These are phyloP conservation scores for Tetrapisispora nanseiensis DNA, from an alignment of 805 yeast genomes.

Conservation along the genomic window DNA sequence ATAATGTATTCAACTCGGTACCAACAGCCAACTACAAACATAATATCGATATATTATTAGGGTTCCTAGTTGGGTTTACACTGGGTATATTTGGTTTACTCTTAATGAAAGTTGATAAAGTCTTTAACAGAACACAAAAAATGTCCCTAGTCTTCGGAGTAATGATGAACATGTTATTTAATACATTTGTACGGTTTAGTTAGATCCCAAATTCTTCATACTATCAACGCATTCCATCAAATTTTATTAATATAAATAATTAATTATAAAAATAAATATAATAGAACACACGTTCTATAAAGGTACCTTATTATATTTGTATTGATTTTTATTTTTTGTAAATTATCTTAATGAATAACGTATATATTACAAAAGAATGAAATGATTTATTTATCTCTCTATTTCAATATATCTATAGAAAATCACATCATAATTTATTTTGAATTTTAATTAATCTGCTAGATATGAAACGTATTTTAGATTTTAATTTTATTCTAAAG, in stretches of 20 bases:
- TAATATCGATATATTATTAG: conserved; percentile 60
- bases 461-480: not conserved
- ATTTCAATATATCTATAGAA: not conserved
- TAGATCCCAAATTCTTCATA: too few species aligned
- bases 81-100: conserved; percentile 66
- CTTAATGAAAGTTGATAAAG: conserved; percentile 46
- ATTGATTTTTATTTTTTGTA: not conserved
- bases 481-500: not conserved
- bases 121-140: conserved; percentile 52
- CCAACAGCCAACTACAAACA: conserved; percentile 34
- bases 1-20: conserved; percentile 34
- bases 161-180: conserved; percentile 56
- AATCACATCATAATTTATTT: not conserved
- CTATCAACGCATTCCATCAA: too few species aligned
- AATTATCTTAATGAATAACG: not conserved
- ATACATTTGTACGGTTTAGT: conserved; percentile 28
- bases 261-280: not conserved
- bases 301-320: not conserved
- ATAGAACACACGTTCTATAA: too few species aligned
- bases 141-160: conserved; percentile 69
- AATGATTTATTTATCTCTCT: too few species aligned
- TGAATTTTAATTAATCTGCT: not conserved
- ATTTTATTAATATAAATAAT: not conserved
- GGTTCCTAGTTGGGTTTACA: conserved; percentile 63
- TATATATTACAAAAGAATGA: conserved; percentile 2